Percentiles rank a stretch among this genome's conserved stretches.
Conservation (phyloP, 495 filamentous ascomycete genomes). For the Hypoxylon trugodes region DNA sequence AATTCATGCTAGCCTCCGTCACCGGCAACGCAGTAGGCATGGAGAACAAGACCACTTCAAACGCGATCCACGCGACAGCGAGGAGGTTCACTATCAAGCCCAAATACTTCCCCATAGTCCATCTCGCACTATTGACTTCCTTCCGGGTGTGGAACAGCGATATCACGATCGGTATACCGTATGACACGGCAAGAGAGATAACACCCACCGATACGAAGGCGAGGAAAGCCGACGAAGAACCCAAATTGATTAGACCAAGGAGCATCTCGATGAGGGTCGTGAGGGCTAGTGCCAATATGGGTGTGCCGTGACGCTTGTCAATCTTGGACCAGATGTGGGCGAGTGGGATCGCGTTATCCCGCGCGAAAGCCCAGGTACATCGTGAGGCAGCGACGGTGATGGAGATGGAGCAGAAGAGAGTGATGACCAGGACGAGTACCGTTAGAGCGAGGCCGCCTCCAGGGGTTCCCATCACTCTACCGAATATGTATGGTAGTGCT, state of each 20-base stretch:
- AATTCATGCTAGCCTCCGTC: constrained; percentile 66
- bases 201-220: constrained; percentile 66
- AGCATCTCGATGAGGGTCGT: constrained; percentile 61
- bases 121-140: constrained; percentile 59
- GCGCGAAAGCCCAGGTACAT: constrained; percentile 64
- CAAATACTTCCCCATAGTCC: constrained; percentile 60
- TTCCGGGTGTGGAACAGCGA: constrained; percentile 36
- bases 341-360: constrained; percentile 68
- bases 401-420: constrained; percentile 62
- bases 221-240: constrained; percentile 62
- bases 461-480: constrained; percentile 59
- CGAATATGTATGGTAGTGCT: constrained; percentile 63
- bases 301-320: constrained; percentile 54
- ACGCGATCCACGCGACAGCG: constrained; percentile 56
- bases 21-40: constrained; percentile 69
- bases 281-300: constrained; percentile 62
- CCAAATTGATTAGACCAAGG: constrained; percentile 62
- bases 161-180: constrained; percentile 66
- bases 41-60: constrained; percentile 69
- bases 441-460: constrained; percentile 72
- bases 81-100: constrained; percentile 56
- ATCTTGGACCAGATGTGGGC: constrained; percentile 66
- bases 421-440: constrained; percentile 72
- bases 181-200: constrained; percentile 67
- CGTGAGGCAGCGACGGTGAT: constrained; percentile 61